A percentile compares a stretch with the other conserved stretches of the same genome.
Conservation (phyloP, 2,329 filamentous ascomycete genomes). For the Dothistroma septosporum region DNA sequence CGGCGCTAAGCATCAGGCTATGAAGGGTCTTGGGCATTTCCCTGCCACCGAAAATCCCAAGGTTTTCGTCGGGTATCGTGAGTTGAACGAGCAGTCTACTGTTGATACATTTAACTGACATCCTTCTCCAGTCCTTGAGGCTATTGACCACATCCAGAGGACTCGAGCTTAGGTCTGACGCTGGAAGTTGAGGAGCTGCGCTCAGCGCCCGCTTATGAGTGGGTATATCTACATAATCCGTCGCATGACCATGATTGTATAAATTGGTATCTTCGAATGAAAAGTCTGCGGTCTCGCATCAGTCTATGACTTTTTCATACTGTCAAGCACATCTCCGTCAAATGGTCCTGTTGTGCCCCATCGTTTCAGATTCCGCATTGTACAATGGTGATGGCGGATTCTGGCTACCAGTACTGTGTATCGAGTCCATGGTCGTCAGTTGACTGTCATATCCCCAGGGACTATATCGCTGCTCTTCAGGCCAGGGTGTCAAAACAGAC, state of each 20-base stretch:
- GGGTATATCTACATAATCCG: not conserved
- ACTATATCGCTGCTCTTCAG: not conserved
- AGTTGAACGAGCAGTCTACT: conserved; percentile 8
- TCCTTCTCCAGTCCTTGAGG: conserved; percentile 27
- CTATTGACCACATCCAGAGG: conserved; percentile 34
- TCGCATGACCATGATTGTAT: not conserved
- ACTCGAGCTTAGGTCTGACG: conserved; percentile 9
- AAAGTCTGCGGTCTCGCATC: not conserved
- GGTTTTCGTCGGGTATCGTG: conserved; percentile 31
- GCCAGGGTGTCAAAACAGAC: not conserved
- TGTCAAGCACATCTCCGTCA: not conserved
- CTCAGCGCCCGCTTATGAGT: not conserved
- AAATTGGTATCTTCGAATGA: not conserved
- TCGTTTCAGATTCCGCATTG: not conserved
- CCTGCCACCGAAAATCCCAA: conserved; percentile 43
- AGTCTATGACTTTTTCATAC: not conserved
- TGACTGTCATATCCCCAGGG: not conserved
- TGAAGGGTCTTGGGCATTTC: conserved; percentile 48
- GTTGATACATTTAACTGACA: not conserved
- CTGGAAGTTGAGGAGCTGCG: not conserved
- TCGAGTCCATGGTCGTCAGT: not conserved
- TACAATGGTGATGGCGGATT: not conserved
- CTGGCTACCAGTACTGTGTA: not conserved
- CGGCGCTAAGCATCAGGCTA: conserved; percentile 43
- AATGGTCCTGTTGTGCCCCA: not conserved